Conservation (phyloP, 2,329 filamentous ascomycete genomes). For the Arthroderma uncinatum region DNA sequence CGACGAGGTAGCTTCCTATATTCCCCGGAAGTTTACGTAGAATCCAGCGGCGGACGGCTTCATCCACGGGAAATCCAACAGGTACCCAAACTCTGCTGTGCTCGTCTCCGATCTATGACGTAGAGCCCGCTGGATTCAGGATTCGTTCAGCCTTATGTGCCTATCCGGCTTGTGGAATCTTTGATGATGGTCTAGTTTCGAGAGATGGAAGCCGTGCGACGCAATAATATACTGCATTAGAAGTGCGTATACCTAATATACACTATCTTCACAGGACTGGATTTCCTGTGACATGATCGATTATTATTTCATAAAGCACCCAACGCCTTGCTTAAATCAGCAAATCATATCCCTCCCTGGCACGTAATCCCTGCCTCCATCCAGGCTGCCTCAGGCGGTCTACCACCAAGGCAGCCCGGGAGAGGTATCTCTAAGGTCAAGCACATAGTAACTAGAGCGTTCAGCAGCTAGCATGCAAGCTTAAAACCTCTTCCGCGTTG, state of each 20-base stretch:
- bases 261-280: not conserved
- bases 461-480: not conserved
- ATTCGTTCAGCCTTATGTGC: not conserved
- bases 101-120: not conserved
- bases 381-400: no score
- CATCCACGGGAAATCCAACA: not conserved
- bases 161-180: not conserved
- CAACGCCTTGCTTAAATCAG: slow-evolving; percentile 3
- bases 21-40: not conserved
- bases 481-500: slow-evolving; percentile 55
- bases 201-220: not conserved
- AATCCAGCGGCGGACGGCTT: not conserved
- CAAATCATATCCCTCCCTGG: not conserved
- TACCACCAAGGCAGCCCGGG: no score
- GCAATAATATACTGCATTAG: not conserved
- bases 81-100: not conserved
- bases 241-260: not conserved
- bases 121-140: not conserved
- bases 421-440: not conserved
- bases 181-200: not conserved
- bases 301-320: not conserved
- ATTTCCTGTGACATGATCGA: not conserved
- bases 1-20: no score
- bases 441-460: not conserved
- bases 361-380: not conserved